phyloP scores from a whole-genome alignment of 495 filamentous ascomycete genomes.

The Penicillium antarcticum region DNA sequence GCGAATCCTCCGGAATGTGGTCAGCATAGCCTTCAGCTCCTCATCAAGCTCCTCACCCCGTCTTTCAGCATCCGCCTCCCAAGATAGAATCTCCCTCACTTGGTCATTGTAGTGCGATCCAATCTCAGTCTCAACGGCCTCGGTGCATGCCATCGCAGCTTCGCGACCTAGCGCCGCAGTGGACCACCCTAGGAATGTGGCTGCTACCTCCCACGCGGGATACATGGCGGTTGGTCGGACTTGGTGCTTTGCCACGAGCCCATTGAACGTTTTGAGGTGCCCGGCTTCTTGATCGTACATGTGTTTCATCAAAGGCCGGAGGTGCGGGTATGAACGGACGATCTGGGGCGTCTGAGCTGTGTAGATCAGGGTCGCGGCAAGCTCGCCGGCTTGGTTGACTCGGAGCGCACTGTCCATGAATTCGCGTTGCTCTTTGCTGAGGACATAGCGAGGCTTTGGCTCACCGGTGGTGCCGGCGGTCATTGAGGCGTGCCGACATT shows the following conservation, averaged over 20 bases:
- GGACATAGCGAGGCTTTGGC: conserved; percentile 53
- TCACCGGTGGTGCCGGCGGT: conserved; percentile 16
- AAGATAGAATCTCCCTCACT: conserved; percentile 73
- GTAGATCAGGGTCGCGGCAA: conserved; percentile 85
- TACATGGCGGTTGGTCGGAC: conserved; percentile 93
- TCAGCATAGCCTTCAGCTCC: conserved; percentile 71
- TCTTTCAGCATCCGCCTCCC: conserved; percentile 63
- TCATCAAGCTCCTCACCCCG: conserved; percentile 73
- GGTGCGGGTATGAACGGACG: conserved; percentile 72
- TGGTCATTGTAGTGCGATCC: conserved; percentile 94
- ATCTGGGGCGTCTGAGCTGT: conserved; percentile 74
- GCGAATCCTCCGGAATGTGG: conserved; percentile 74
- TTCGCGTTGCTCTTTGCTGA: conserved; percentile 65
- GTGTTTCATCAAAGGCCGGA: conserved; percentile 87
- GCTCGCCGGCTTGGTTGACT: conserved; percentile 88
- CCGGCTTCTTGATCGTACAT: conserved; percentile 97
- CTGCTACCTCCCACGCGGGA: conserved; percentile 82
- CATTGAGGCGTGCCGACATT: conserved; percentile 31
- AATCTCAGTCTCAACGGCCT: conserved; percentile 98
- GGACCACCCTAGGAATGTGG: conserved; percentile 81
- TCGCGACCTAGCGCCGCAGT: conserved; percentile 89
- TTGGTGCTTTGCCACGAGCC: conserved; percentile 78
- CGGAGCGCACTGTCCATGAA: conserved; percentile 81
- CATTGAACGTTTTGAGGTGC: conserved; percentile 83
- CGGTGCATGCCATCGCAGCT: conserved; percentile 97